Percentiles rank a stretch among this genome's conserved stretches.
These are phyloP conservation scores for Lactifluus pinguis DNA, from an alignment of 768 basidiomycete genomes.

Conservation along the genomic window DNA sequence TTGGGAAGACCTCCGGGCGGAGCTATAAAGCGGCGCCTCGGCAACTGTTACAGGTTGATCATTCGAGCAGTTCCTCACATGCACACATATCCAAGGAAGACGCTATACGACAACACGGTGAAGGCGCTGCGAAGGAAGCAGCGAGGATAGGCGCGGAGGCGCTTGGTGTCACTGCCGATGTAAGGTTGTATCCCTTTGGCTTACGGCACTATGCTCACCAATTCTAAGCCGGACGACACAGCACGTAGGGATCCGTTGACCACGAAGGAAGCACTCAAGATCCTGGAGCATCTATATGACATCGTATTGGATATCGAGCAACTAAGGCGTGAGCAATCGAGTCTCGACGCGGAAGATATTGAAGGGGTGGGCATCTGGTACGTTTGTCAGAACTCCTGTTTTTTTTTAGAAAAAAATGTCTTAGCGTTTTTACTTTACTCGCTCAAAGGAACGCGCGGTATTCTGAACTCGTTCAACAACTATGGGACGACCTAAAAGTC, in stretches of 20 bases:
- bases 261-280: conserved; percentile 65
- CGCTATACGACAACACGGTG: conserved; percentile 31
- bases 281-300: conserved; percentile 82
- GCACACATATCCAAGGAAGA: conserved; percentile 48
- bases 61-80: conserved; percentile 36
- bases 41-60: conserved; percentile 85
- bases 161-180: conserved; percentile 51
- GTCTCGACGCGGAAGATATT: conserved; percentile 44
- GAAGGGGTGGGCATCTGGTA: conserved; percentile 36
- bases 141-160: conserved; percentile 68
- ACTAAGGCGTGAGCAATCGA: conserved; percentile 68
- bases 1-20: conserved; percentile 89
- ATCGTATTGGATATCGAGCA: conserved; percentile 79
- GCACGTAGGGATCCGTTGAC: conserved; percentile 67
- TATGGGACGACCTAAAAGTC: conserved; percentile 81
- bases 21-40: conserved; percentile 96
- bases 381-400: background rate
- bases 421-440: background rate
- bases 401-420: no score
- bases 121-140: conserved; percentile 61
- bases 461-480: conserved; percentile 47
- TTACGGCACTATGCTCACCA: background rate
- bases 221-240: conserved; percentile 47
- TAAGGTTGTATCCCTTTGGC: conserved; percentile 23
- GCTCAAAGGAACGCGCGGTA: conserved; percentile 47